These are phyloP conservation scores for Komagataella kurtzmanii DNA, from an alignment of 805 yeast genomes.

Conservation along the genomic window DNA sequence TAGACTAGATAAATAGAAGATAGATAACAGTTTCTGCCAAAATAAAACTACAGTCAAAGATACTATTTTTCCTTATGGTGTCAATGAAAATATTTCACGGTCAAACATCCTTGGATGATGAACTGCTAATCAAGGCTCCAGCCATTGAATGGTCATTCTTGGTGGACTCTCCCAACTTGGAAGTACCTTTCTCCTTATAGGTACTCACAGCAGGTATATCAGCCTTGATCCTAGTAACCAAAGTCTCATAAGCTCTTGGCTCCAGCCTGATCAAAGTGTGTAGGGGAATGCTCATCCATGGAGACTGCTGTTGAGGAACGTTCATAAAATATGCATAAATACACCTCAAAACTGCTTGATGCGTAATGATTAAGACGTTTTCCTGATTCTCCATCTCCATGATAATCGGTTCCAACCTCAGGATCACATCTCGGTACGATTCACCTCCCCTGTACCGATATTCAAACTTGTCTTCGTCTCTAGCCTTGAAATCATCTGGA, in stretches of 20 bases:
- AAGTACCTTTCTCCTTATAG: conserved; percentile 87
- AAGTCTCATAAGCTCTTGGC: conserved; percentile 87
- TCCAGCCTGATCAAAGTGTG: conserved; percentile 90
- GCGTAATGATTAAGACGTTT: conserved; percentile 89
- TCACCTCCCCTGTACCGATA: conserved; percentile 97
- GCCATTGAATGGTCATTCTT: conserved; percentile 24
- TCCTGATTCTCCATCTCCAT: conserved; percentile 98
- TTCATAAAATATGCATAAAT: conserved; percentile 97
- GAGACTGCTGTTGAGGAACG: conserved; percentile 92
- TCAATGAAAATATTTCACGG: not conserved
- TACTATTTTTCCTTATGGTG: not conserved
- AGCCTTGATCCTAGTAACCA: conserved; percentile 83
- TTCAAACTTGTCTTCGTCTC: conserved; percentile 93
- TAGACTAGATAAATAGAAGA: not conserved
- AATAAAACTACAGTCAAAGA: not conserved
- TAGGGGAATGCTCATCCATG: conserved; percentile 98
- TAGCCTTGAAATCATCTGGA: conserved; percentile 91
- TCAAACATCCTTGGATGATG: not conserved
- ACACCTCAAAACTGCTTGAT: conserved; percentile 94
- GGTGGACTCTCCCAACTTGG: conserved; percentile 40
- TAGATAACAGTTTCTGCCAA: no score
- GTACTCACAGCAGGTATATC: conserved; percentile 97
- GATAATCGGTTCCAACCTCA: conserved; percentile 89
- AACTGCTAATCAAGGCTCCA: conserved; percentile 31
- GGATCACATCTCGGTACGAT: conserved; percentile 89